A percentile compares a stretch with the other conserved stretches of the same genome.
These are phyloP conservation scores for Alternaria burnsii DNA, from an alignment of 2,329 filamentous ascomycete species.

Conservation along the genomic window DNA sequence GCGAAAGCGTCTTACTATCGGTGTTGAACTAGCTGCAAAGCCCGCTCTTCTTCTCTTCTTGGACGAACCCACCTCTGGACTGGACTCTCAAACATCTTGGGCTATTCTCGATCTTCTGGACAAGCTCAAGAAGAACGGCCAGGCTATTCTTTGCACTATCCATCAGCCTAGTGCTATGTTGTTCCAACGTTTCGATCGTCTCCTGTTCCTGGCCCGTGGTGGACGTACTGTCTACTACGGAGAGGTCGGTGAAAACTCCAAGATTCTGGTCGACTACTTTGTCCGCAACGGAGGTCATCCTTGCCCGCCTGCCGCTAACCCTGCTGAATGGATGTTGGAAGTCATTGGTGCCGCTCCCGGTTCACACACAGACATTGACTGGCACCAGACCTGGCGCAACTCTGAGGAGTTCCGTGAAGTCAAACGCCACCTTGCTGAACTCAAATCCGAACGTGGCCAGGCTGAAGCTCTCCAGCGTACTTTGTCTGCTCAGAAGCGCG, in stretches of 20 bases:
- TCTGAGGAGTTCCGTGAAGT: constrained; percentile 57
- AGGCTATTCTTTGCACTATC: constrained; percentile 92
- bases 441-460: constrained; percentile 53
- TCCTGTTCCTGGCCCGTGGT: constrained; percentile 79
- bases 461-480: constrained; percentile 46
- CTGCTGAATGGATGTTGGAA: constrained; percentile 80
- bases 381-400: constrained; percentile 59
- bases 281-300: constrained; percentile 72
- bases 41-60: constrained; percentile 89
- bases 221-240: constrained; percentile 85
- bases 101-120: constrained; percentile 87
- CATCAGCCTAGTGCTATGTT: constrained; percentile 97
- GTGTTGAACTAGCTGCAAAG: constrained; percentile 94
- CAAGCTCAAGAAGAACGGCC: constrained; percentile 84
- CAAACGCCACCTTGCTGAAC: constrained; percentile 56
- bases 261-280: constrained; percentile 76
- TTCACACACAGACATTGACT: constrained; percentile 60
- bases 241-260: constrained; percentile 75
- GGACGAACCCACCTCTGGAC: constrained; percentile 92
- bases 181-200: constrained; percentile 87
- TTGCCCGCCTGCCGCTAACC: constrained; percentile 76
- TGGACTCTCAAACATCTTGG: constrained; percentile 94
- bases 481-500: constrained; percentile 51
- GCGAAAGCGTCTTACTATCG: constrained; percentile 84
- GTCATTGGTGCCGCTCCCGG: constrained; percentile 63